Percentiles rank a stretch among this genome's conserved stretches.
Conservation (phyloP, 345 rosid species). For the Eucalyptus regnans region DNA sequence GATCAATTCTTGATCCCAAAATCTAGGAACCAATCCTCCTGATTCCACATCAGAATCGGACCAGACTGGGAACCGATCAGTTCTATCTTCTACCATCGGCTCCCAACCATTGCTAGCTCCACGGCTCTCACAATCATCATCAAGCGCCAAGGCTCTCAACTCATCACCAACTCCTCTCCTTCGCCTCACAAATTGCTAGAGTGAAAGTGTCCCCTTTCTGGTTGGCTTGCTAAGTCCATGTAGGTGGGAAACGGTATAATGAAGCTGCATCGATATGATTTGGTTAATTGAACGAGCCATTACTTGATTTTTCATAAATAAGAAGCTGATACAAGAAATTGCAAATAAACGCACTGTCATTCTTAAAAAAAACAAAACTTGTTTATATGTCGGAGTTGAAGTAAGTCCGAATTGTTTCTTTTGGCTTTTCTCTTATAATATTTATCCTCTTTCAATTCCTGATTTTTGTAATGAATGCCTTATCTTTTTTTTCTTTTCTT, state of each 20-base stretch:
- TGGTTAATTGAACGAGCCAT: background rate
- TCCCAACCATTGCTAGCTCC: background rate
- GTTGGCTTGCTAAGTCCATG: background rate
- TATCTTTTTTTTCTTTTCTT: background rate
- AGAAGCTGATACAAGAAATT: background rate
- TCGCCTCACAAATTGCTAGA: background rate
- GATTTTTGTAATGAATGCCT: background rate
- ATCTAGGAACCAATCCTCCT: too few relatives aligned
- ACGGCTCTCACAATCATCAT: background rate
- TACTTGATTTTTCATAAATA: background rate
- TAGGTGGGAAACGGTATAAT: background rate
- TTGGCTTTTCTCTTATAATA: background rate
- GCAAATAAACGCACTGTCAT: background rate
- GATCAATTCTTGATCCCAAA: too few relatives aligned
- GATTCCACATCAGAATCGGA: rapidly evolving
- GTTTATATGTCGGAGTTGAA: background rate
- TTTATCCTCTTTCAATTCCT: background rate
- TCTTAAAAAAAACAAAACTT: rapidly evolving
- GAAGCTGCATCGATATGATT: background rate
- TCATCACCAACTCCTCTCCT: background rate
- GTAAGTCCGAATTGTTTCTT: background rate
- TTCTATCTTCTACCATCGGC: background rate
- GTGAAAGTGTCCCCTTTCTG: background rate
- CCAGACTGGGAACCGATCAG: rapidly evolving
- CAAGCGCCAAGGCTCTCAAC: background rate